phyloP scores from a whole-genome alignment of 495 filamentous ascomycete genomes.

The Aspergillus coremiiformis region DNA sequence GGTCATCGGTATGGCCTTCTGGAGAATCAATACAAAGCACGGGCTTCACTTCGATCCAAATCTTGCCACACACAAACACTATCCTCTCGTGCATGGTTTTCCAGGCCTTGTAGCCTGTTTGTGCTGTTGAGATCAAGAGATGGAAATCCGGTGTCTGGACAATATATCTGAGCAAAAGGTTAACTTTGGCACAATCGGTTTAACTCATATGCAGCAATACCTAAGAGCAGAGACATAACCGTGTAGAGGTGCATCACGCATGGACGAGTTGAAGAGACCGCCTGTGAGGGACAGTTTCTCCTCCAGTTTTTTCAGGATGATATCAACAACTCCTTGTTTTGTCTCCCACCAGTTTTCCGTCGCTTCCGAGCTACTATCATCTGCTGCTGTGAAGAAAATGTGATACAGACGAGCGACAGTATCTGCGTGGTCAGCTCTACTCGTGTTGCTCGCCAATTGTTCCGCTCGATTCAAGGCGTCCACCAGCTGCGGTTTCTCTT shows the following conservation, averaged over 20 bases:
- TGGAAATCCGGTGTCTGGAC: conserved; percentile 34
- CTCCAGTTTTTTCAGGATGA: conserved; percentile 45
- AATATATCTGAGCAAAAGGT: conserved; percentile 33
- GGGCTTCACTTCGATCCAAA: conserved; percentile 68
- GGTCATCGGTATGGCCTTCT: conserved; percentile 74
- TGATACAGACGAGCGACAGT: conserved; percentile 61
- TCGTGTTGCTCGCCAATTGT: conserved; percentile 56
- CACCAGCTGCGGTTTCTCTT: conserved; percentile 15
- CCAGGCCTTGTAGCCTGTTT: conserved; percentile 20
- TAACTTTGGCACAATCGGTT: neutral
- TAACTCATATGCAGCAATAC: conserved; percentile 23
- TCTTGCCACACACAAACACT: conserved; percentile 45
- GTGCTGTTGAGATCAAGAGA: conserved; percentile 16
- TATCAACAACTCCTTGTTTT: conserved; percentile 37
- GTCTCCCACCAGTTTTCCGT: conserved; percentile 28
- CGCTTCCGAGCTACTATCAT: conserved; percentile 1
- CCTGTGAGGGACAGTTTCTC: conserved; percentile 48
- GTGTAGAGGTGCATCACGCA: conserved; percentile 61
- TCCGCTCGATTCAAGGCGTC: conserved; percentile 34
- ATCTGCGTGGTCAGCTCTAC: conserved; percentile 79
- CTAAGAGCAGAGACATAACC: conserved; percentile 59
- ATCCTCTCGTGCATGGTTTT: conserved; percentile 48
- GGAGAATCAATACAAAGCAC: conserved; percentile 87
- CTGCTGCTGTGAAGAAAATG: conserved; percentile 42
- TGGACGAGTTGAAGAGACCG: conserved; percentile 50